Conservation (phyloP, 129 eudicot genomes). For the Daucus carota region DH1_v3.0 NC_030383.2:5947001-5947500, state of each 20-base stretch:
- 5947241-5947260: background rate
- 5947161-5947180: background rate
- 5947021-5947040: background rate
- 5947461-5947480: too few relatives aligned
- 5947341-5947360: background rate
- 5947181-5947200: background rate
- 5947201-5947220: background rate
- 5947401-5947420: too few relatives aligned
- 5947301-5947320: background rate
- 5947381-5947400: background rate
- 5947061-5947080: too few relatives aligned
- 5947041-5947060: background rate
- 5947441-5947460: too few relatives aligned
- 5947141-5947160: background rate
- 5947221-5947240: background rate
- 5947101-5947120: slow-evolving; percentile 45
- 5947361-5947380: background rate
- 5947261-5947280: background rate
- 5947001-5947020: background rate
- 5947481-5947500: too few relatives aligned
- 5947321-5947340: background rate
- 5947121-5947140: slow-evolving; percentile 34
- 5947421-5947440: too few relatives aligned
- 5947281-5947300: background rate
- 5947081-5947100: background rate